Conservation (phyloP, 1,284 basidiomycete genomes). For the Uromyces viciae-fabae region DNA sequence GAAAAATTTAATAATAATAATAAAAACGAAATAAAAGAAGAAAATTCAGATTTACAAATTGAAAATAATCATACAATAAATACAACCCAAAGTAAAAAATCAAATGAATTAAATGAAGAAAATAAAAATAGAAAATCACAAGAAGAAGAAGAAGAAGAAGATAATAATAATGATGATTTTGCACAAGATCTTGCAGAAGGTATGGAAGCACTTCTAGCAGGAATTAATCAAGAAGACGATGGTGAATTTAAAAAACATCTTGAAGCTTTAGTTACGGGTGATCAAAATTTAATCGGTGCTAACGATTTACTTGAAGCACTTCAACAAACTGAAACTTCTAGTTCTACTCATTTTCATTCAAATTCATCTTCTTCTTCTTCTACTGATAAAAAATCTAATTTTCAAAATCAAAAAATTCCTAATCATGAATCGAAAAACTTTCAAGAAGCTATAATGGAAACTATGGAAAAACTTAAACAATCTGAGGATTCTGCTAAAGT, state of each 20-base stretch:
- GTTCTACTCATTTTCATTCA: neutral
- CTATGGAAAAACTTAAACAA: constrained; percentile 44
- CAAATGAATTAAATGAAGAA: neutral
- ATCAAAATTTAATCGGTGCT: neutral
- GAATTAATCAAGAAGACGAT: constrained; percentile 43
- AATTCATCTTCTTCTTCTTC: neutral
- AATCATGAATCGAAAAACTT: constrained; percentile 13
- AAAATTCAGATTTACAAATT: neutral
- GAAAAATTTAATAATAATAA: constrained; percentile 10
- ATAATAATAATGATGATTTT: constrained; percentile 28
- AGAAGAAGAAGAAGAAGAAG: neutral
- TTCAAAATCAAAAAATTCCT: neutral
- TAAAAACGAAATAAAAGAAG: neutral
- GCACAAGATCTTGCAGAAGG: constrained; percentile 41
- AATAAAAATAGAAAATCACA: neutral
- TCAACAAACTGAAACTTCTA: neutral
- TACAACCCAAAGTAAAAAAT: neutral
- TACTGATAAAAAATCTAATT: neutral
- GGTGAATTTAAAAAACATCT: constrained; percentile 45
- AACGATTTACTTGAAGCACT: constrained; percentile 28
- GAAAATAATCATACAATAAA: neutral
- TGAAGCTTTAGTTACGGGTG: constrained; percentile 17
- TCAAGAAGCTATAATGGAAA: constrained; percentile 37
- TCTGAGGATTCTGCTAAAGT: constrained; percentile 44
- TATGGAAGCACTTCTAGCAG: constrained; percentile 43